A percentile compares a stretch with the other conserved stretches of the same genome.
Evolutionary conservation across 208 protist species (phyloP).

Genomic region (Leishmania major): DNA sequence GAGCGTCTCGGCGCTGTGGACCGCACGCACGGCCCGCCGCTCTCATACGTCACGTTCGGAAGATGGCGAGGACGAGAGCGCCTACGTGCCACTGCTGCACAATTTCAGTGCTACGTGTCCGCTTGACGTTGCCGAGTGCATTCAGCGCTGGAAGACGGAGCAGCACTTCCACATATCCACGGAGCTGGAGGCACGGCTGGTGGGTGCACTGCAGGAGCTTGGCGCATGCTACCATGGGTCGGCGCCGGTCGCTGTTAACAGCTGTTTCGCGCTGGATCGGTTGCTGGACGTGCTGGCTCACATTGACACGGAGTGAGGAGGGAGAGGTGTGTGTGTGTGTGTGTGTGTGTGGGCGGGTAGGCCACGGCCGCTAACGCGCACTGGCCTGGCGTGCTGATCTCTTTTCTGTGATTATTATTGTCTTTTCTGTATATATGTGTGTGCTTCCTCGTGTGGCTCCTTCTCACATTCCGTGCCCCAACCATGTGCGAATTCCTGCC

Average conservation of each 20-base stretch:
- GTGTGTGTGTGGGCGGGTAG: no score
- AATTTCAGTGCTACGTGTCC: conserved; percentile 15
- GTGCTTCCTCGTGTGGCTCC: not conserved
- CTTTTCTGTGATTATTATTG: no score
- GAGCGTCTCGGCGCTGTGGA: conserved; percentile 21
- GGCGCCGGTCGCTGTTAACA: not conserved
- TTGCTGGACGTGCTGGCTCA: conserved; percentile 31
- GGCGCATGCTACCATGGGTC: conserved; percentile 21
- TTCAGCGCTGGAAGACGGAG: conserved; percentile 25
- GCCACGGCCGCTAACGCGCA: not conserved
- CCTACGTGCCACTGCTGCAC: conserved; percentile 28
- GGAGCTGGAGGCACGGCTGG: conserved; percentile 21
- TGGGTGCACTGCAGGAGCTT: conserved; percentile 14
- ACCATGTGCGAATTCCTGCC: not conserved
- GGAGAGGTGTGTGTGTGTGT: not conserved
- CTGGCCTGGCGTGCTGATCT: not conserved
- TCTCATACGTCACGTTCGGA: not conserved
- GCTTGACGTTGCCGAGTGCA: conserved; percentile 21
- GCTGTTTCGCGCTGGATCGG: conserved; percentile 17
- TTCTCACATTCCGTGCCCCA: not conserved
- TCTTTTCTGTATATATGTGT: not conserved
- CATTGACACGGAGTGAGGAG: conserved; percentile 17
- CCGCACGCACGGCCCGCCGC: conserved; percentile 21
- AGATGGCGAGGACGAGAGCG: conserved; percentile 13
- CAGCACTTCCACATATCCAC: conserved; percentile 24